Percentiles rank a stretch among this genome's conserved stretches.
Evolutionary conservation across 768 basidiomycete species (phyloP).

Genomic region (Mycena crocata): DNA sequence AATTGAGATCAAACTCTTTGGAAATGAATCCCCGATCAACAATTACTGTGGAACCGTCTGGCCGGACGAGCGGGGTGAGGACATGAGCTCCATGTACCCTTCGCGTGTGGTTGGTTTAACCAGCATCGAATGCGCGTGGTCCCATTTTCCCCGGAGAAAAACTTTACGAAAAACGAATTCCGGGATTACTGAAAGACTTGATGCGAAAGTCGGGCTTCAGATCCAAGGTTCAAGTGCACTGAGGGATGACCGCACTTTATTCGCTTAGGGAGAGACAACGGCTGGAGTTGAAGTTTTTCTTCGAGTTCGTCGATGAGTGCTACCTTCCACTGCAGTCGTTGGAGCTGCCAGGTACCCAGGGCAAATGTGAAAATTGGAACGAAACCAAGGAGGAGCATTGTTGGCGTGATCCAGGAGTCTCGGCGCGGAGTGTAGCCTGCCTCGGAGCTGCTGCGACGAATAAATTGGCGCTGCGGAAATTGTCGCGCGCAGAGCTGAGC

Average conservation of each 20-base stretch:
- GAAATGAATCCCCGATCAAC: conserved; percentile 95
- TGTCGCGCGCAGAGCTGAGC: conserved; percentile 15
- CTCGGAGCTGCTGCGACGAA: conserved; percentile 37
- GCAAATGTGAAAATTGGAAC: conserved; percentile 93
- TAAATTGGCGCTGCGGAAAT: background rate
- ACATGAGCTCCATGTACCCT: conserved; percentile 88
- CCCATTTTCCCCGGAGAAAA: conserved; percentile 79
- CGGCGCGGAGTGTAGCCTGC: conserved; percentile 68
- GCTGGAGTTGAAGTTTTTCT: conserved; percentile 84
- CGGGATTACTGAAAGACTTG: conserved; percentile 76
- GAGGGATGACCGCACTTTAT: conserved; percentile 77
- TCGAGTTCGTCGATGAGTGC: conserved; percentile 93
- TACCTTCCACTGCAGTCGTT: conserved; percentile 95
- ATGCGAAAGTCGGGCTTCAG: conserved; percentile 36
- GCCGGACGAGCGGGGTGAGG: conserved; percentile 85
- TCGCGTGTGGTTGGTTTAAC: conserved; percentile 90
- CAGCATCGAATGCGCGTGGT: conserved; percentile 81
- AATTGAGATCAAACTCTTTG: conserved; percentile 51
- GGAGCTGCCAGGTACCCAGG: conserved; percentile 94
- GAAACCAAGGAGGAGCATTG: conserved; percentile 80
- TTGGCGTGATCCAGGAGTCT: conserved; percentile 73
- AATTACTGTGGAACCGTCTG: conserved; percentile 85
- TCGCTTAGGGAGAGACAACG: conserved; percentile 81
- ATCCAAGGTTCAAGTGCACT: conserved; percentile 32
- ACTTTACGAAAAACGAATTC: conserved; percentile 94